A percentile compares a stretch with the other conserved stretches of the same genome.
Conservation (phyloP, 176 grass and related monocot species). For the Coix lacrymajobi region DNA sequence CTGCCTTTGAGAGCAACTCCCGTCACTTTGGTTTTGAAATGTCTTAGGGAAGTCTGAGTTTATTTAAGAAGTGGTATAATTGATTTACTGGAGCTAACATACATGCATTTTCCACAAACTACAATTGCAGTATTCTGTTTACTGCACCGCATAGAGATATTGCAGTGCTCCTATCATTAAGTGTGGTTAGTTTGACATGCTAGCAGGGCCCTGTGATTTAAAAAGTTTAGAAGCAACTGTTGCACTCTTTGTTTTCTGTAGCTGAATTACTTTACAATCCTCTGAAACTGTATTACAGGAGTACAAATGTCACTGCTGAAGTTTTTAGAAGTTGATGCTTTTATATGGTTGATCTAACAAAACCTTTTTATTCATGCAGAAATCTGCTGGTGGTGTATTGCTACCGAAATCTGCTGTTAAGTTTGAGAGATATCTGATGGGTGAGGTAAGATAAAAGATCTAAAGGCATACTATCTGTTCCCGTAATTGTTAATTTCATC, state of each 20-base stretch:
- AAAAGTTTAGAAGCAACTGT: neutral
- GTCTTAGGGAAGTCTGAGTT: neutral
- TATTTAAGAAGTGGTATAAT: neutral
- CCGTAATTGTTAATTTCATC: neutral
- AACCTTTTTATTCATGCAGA: conserved; percentile 39
- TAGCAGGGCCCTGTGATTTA: neutral
- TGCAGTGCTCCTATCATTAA: neutral
- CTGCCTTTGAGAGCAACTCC: neutral
- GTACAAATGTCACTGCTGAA: neutral
- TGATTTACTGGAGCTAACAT: neutral
- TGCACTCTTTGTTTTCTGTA: neutral
- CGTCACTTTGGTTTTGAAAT: neutral
- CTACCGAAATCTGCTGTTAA: conserved; percentile 95
- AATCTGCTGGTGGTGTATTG: conserved; percentile 88
- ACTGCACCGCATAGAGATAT: neutral
- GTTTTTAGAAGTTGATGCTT: neutral
- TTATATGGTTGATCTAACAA: neutral
- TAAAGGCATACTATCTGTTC: neutral
- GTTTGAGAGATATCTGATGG: conserved; percentile 97
- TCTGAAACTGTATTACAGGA: neutral
- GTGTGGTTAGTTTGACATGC: neutral
- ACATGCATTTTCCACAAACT: neutral
- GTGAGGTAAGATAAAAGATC: conserved; percentile 73
- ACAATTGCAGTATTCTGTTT: neutral
- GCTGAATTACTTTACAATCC: neutral